These are phyloP conservation scores for Leptosphaerulina australis DNA, from an alignment of 2,329 filamentous ascomycete species.

Conservation along the genomic window DNA sequence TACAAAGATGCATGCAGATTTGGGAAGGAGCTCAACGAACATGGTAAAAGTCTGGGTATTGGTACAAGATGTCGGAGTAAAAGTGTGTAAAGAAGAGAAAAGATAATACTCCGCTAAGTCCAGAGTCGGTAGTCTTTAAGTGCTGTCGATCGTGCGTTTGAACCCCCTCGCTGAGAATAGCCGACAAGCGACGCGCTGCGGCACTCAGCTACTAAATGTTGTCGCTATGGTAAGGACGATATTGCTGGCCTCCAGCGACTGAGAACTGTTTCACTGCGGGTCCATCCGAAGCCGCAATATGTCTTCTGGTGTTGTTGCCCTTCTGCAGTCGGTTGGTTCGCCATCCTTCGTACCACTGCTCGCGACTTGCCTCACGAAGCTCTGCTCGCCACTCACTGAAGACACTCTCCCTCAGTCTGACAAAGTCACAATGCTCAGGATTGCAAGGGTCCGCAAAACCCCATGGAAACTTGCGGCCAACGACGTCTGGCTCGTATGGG, in stretches of 20 bases:
- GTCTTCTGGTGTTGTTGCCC: conserved; percentile 30
- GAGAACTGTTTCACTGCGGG: conserved; percentile 33
- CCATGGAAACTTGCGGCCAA: conserved; percentile 94
- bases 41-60: conserved; percentile 13
- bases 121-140: background rate
- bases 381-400: conserved; percentile 94
- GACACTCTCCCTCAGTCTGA: conserved; percentile 85
- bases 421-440: conserved; percentile 89
- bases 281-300: conserved; percentile 39
- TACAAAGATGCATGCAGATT: conserved; percentile 14
- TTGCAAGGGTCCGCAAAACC: conserved; percentile 95
- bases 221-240: conserved; percentile 33
- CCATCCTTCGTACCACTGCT: conserved; percentile 97
- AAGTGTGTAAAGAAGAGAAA: conserved; percentile 7
- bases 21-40: conserved; percentile 2
- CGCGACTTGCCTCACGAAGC: conserved; percentile 85
- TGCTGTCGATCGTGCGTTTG: background rate
- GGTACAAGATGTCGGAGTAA: conserved; percentile 11
- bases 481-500: conserved; percentile 76
- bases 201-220: conserved; percentile 22
- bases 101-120: background rate
- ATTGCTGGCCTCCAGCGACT: conserved; percentile 37
- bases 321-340: conserved; percentile 64
- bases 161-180: background rate
- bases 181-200: background rate